Base-by-base conservation (phyloP, 768 basidiomycete species). In the Russula brevipes region DNA sequence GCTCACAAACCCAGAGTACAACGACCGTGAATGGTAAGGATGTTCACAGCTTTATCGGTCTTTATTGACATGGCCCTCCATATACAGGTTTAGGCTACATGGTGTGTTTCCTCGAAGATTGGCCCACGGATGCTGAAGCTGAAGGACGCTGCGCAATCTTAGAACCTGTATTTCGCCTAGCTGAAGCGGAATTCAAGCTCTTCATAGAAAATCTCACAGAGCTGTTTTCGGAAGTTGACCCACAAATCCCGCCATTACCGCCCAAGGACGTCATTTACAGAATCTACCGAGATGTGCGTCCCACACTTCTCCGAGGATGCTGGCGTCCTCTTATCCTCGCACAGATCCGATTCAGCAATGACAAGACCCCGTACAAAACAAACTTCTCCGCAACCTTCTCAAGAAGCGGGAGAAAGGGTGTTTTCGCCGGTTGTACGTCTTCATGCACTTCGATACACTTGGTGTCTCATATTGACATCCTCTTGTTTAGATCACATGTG, bases 301-400 rank as follows among this genome's bases (percentile, higher is more conserved):
- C 5, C 41, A 10, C 44, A 36, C 41, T n/a, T 50, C 49, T 50
- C 39, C 54, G 31, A 33, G 31, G 45, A 24, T 38, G 31, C 3
- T 31, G 7, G 31, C 54, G 31, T 36, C 31, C n/a, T 42, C 17
- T 8, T 30, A 7, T 41, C 19, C 41, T 11, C n/a, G 7, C 41
- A 41, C 50, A 93, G 90, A 73, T 96, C 30, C 84, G 94, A 14
- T 97, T 96, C 75, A 92, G 89, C 71, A 91, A 91, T 60, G 90
- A 94, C 72, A 95, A 94, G 76, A 99, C 96, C 5, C 96, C 96
- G 0, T 99, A 99, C 78, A 98, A 98, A 76, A 82, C 74, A 6
- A 80, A 80, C 10, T 81, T 98, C 38, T 88, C 88, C 0, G 89
- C 91, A 0, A 88, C 86, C 58, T 91, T 95, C 68, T 94, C 93